Conservation (phyloP, 345 rosid species). For the Syzygium jambos region DNA sequence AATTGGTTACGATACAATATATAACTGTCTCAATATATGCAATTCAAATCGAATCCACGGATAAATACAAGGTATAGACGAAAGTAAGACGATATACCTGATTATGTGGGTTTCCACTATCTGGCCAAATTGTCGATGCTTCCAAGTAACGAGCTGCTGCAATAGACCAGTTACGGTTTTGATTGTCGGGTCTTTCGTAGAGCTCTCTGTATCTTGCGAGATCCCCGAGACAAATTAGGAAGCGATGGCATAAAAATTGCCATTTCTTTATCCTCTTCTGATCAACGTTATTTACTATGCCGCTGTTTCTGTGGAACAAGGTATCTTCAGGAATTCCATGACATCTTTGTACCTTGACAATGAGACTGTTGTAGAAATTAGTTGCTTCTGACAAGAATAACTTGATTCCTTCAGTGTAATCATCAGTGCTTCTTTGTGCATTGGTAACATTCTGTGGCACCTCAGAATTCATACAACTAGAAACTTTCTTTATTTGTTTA, state of each 20-base stretch:
- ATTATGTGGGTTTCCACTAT: constrained; percentile 89
- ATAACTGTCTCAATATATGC: neutral
- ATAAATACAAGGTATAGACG: neutral
- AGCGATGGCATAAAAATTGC: constrained; percentile 67
- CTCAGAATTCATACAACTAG: constrained; percentile 5
- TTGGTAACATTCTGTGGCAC: constrained; percentile 3
- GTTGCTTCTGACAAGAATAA: constrained; percentile 51
- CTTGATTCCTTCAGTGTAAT: constrained; percentile 43
- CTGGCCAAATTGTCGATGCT: constrained; percentile 72
- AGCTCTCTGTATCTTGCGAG: constrained; percentile 82
- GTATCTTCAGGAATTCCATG: constrained; percentile 37
- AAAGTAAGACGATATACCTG: constrained; percentile 35
- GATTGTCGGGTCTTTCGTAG: constrained; percentile 26
- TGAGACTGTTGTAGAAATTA: constrained; percentile 45
- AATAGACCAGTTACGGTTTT: constrained; percentile 64
- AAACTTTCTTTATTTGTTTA: constrained; percentile 36
- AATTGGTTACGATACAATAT: neutral
- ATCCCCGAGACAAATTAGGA: constrained; percentile 88
- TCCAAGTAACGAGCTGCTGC: constrained; percentile 72
- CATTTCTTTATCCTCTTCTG: constrained; percentile 31
- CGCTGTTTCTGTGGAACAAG: constrained; percentile 11
- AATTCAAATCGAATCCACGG: neutral
- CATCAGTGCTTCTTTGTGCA: constrained; percentile 6
- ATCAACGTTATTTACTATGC: constrained; percentile 16
- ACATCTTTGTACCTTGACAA: constrained; percentile 29